These are phyloP conservation scores for Teunomyces lycoperdinae DNA, from an alignment of 805 yeast genomes.

Conservation along the genomic window DNA sequence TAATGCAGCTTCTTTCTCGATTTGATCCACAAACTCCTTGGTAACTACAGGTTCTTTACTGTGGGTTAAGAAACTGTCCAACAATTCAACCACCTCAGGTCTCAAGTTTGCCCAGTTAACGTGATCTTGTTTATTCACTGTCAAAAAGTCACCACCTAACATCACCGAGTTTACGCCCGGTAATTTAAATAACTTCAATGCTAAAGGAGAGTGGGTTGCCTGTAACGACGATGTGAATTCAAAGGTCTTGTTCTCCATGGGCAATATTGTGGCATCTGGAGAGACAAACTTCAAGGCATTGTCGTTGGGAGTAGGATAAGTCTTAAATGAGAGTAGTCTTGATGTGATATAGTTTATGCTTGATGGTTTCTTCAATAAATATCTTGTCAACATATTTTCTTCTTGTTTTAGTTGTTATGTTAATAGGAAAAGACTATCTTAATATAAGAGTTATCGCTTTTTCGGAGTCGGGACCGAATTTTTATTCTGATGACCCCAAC, in stretches of 20 bases:
- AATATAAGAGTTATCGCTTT: constrained; percentile 2
- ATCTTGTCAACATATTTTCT: neutral
- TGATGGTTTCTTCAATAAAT: neutral
- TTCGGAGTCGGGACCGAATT: constrained; percentile 6
- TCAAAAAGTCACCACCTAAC: constrained; percentile 72
- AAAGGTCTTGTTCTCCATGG: constrained; percentile 45
- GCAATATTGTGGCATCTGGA: constrained; percentile 44
- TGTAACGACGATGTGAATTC: constrained; percentile 54
- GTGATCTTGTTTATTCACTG: constrained; percentile 64
- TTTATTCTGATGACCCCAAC: constrained; percentile 2
- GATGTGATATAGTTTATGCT: neutral
- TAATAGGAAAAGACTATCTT: neutral
- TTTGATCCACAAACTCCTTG: constrained; percentile 38
- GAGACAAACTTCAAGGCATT: constrained; percentile 69
- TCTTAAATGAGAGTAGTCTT: constrained; percentile 35
- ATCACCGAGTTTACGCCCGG: constrained; percentile 68
- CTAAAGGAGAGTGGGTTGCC: constrained; percentile 62
- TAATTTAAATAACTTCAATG: constrained; percentile 54
- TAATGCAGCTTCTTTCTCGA: constrained; percentile 39
- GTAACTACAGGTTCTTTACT: constrained; percentile 39
- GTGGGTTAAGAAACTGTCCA: constrained; percentile 46
- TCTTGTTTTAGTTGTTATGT: neutral
- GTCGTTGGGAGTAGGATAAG: constrained; percentile 69
- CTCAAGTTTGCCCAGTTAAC: constrained; percentile 56
- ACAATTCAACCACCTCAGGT: constrained; percentile 63